A percentile compares a stretch with the other conserved stretches of the same genome.
Conservation (phyloP, 768 basidiomycete genomes). For the Suillus cothurnatus region DNA sequence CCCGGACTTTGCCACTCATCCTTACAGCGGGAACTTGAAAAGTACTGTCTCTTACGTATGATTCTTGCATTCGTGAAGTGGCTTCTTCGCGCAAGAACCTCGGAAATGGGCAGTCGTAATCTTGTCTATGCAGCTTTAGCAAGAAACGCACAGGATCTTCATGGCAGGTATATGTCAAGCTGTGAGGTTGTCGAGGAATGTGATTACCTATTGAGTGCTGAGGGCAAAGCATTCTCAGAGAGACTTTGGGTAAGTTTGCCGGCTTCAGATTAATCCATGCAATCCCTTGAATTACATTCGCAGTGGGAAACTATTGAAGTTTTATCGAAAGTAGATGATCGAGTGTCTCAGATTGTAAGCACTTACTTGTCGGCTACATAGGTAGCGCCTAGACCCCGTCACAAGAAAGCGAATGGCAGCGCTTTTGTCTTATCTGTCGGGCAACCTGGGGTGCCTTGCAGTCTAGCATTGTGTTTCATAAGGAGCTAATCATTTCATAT, state of each 20-base stretch:
- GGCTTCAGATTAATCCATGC: not conserved
- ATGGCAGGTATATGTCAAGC: slow-evolving; percentile 34
- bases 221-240: slow-evolving; percentile 30
- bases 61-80: slow-evolving; percentile 5
- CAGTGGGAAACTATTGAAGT: slow-evolving; percentile 26
- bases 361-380: not conserved
- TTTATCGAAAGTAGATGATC: slow-evolving; percentile 22
- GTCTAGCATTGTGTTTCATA: not conserved
- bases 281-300: not conserved
- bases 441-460: not conserved
- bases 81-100: slow-evolving; percentile 26
- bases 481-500: not conserved
- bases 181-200: slow-evolving; percentile 30
- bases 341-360: slow-evolving; percentile 22
- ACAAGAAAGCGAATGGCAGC: not conserved
- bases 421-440: not conserved
- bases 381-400: not conserved
- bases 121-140: slow-evolving; percentile 36
- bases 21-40: slow-evolving; percentile 20
- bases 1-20: slow-evolving; percentile 39
- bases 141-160: slow-evolving; percentile 23
- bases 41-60: slow-evolving; percentile 7
- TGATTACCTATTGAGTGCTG: slow-evolving; percentile 30
- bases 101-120: slow-evolving; percentile 38
- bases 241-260: slow-evolving; percentile 35